Percentiles rank a stretch among this genome's conserved stretches.
These are phyloP conservation scores for Moniliophthora roreri DNA, from an alignment of 1,284 basidiomycete species.

Conservation along the genomic window DNA sequence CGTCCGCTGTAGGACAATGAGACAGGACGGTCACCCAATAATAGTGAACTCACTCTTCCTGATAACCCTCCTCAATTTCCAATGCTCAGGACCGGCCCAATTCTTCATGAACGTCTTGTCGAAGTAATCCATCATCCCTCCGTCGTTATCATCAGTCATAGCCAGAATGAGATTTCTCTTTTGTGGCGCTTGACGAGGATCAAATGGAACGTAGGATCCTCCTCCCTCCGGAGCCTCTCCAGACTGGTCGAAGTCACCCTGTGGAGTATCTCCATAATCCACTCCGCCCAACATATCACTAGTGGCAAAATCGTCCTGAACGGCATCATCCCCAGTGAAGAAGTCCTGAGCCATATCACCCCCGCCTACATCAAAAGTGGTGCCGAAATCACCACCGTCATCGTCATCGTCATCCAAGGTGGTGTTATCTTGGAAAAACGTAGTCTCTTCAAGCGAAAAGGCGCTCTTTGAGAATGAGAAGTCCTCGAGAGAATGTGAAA, in stretches of 20 bases:
- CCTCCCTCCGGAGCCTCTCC: conserved; percentile 16
- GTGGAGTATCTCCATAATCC: conserved; percentile 7
- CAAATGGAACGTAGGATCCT: conserved; percentile 71
- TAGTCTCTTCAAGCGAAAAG: conserved; percentile 61
- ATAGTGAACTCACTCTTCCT: conserved; percentile 59
- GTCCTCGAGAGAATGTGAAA: conserved; percentile 76
- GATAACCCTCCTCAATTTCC: conserved; percentile 85
- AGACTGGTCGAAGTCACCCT: too few relatives aligned
- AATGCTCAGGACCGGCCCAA: conserved; percentile 99
- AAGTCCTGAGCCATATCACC: conserved; percentile 65
- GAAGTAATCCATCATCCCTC: conserved; percentile 90
- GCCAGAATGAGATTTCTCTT: conserved; percentile 83
- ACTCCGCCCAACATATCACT: conserved; percentile 52
- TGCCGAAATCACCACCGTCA: conserved; percentile 25
- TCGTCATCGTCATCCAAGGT: conserved; percentile 43
- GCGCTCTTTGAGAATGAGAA: conserved; percentile 78
- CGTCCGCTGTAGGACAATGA: conserved; percentile 26
- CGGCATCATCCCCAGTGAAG: conserved; percentile 72
- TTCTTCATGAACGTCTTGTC: conserved; percentile 89
- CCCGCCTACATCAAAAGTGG: conserved; percentile 38
- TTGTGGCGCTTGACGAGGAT: conserved; percentile 71
- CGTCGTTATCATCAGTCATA: conserved; percentile 70
- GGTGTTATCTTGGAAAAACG: conserved; percentile 53
- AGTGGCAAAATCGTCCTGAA: conserved; percentile 51
- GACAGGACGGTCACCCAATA: conserved; percentile 3